phyloP scores from a whole-genome alignment of 805 yeast genomes.

The Barnettozyma californica region DNA sequence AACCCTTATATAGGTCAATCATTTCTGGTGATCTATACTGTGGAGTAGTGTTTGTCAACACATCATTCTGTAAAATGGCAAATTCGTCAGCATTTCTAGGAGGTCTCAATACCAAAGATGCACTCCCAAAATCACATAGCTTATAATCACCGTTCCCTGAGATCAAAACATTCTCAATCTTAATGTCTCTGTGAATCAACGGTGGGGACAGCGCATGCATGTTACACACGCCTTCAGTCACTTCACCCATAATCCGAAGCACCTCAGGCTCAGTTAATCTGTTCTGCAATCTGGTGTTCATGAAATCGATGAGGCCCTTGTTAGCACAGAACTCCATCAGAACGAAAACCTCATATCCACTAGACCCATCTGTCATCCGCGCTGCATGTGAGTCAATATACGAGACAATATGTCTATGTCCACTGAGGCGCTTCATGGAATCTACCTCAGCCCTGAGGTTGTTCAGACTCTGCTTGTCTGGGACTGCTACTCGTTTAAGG shows the following conservation, averaged over 20 bases:
- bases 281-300: conserved; percentile 66
- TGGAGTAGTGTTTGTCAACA: conserved; percentile 76
- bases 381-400: conserved; percentile 96
- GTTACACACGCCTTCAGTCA: conserved; percentile 68
- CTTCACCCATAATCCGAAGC: conserved; percentile 59
- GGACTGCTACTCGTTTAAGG: conserved; percentile 91
- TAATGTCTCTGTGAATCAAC: conserved; percentile 72
- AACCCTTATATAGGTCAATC: conserved; percentile 64
- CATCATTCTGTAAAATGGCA: conserved; percentile 55
- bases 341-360: conserved; percentile 71
- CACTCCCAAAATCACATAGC: conserved; percentile 80
- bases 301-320: conserved; percentile 72
- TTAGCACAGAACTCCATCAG: conserved; percentile 76
- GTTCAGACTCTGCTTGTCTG: conserved; percentile 79
- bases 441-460: conserved; percentile 91
- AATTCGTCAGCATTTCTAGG: conserved; percentile 61
- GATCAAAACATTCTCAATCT: conserved; percentile 74
- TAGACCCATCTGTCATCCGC: conserved; percentile 40
- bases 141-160: conserved; percentile 55
- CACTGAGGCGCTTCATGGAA: conserved; percentile 86
- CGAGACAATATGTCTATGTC: conserved; percentile 74
- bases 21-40: conserved; percentile 84
- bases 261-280: conserved; percentile 66
- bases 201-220: conserved; percentile 74
- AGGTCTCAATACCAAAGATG: conserved; percentile 57